Evolutionary conservation across 2,329 filamentous ascomycete genomes (phyloP), one percentile per base, ranked within the genome.

Genomic region (Albophoma yamanashiensis): DNA sequence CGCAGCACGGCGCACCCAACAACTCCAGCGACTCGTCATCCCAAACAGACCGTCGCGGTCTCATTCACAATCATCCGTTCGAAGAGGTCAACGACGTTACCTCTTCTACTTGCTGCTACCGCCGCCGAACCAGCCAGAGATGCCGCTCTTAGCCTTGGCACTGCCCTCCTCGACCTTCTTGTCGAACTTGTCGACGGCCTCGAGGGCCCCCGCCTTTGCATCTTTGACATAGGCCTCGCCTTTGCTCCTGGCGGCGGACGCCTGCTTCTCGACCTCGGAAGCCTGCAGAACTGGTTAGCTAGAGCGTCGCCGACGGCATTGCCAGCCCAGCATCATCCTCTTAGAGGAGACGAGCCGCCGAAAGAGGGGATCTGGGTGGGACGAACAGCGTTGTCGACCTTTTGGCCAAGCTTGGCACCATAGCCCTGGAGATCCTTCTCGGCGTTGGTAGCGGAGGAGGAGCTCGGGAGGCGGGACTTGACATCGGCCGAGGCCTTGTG

Each of bases 111-210:
- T 75, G 68, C 68, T 68, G 57, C 83, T 82, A 60, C 91, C 87
- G 60, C 91, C 87, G 60, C 91, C 88, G 69, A 97, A 96, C 92
- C 92, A 97, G 72, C 89, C 84, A 50, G 88, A 89, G 68, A 96
- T 75, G 64, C 89, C 88, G 68, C 86, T 84, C 85, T 96, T 96
- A 53, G 91, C 89, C 79, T 96, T 89, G 58, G 86, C 76, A 4
- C 91, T 85, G 65, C 86, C 86, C 65, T 89, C 79, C 78, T 92
- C 89, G 58, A 96, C 88, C 65, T 86, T 92, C 68, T 85, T 84
- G 76, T 96, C 92, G 68, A 92, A 87, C 73, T 88, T 84, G 75
- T 97, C 88, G 58, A 94, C 85, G 69, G 91, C 89, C 71, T 87
- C 84, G 67, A 88, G 74, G 39, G 86, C 76, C 62, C 87, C 81